Percentiles rank a stretch among this genome's conserved stretches.
Evolutionary conservation across 495 filamentous ascomycete species (phyloP).

Genomic region (Penicillium macrosclerotiorum): DNA sequence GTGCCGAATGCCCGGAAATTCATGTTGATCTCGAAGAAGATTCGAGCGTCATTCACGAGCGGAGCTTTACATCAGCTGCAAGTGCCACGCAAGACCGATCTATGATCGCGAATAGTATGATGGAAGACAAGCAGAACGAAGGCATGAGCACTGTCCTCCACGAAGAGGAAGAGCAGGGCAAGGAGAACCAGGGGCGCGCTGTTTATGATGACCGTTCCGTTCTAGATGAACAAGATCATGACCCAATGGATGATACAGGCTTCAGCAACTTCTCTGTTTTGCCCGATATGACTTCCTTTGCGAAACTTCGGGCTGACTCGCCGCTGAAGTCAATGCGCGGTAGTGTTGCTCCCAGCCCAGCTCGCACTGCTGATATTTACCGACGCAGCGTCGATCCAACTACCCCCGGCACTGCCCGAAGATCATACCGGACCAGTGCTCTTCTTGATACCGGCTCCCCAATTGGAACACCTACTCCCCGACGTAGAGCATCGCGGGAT

Average conservation of each 20-base stretch:
- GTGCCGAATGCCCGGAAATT: conserved; percentile 26
- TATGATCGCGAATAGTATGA: conserved; percentile 32
- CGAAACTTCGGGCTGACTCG: conserved; percentile 60
- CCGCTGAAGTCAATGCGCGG: conserved; percentile 45
- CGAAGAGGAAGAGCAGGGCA: conserved; percentile 21
- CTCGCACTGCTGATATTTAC: conserved; percentile 11
- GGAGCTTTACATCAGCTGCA: conserved; percentile 16
- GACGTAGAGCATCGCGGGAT: conserved; percentile 60
- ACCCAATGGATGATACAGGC: conserved; percentile 70
- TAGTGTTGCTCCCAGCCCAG: conserved; percentile 32
- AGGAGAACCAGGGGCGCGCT: conserved; percentile 21
- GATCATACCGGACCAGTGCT: conserved; percentile 28
- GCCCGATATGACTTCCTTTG: conserved; percentile 85
- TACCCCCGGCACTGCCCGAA: conserved; percentile 39
- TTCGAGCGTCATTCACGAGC: conserved; percentile 23
- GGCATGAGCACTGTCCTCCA: conserved; percentile 45
- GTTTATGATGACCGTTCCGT: conserved; percentile 22
- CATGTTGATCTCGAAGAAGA: conserved; percentile 33
- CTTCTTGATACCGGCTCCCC: conserved; percentile 42
- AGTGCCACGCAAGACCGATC: conserved; percentile 20
- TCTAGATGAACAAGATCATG: conserved; percentile 31
- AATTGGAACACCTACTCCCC: conserved; percentile 58
- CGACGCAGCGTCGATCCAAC: conserved; percentile 21
- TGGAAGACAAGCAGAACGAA: conserved; percentile 43
- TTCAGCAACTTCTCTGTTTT: conserved; percentile 86